A percentile compares a stretch with the other conserved stretches of the same genome.
Conservation (phyloP, 495 filamentous ascomycete species). For the Talaromyces proteolyticus region DNA sequence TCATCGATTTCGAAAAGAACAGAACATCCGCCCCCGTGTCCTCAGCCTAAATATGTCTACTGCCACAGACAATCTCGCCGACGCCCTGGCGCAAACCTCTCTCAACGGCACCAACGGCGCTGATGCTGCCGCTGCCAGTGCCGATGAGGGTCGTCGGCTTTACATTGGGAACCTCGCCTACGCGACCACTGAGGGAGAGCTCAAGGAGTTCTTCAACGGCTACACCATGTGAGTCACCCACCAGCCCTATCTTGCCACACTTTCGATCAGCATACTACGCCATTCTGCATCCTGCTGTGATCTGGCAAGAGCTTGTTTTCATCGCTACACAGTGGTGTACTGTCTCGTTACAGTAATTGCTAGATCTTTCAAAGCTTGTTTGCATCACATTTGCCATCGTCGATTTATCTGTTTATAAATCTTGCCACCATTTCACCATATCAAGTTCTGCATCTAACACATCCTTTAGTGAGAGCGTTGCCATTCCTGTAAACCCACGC, state of each 20-base stretch:
- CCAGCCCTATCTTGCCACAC: no score
- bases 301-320: no score
- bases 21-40: slow-evolving; percentile 22
- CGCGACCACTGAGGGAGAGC: slow-evolving; percentile 98
- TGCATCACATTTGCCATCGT: not conserved
- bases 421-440: not conserved
- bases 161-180: slow-evolving; percentile 99
- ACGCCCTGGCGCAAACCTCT: slow-evolving; percentile 38
- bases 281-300: not conserved
- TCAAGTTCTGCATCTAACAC: slow-evolving; percentile 15
- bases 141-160: slow-evolving; percentile 95
- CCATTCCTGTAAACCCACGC: slow-evolving; percentile 98
- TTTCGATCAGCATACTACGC: no score
- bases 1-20: slow-evolving; percentile 7
- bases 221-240: slow-evolving; percentile 99
- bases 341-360: no score
- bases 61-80: slow-evolving; percentile 48
- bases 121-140: slow-evolving; percentile 90
- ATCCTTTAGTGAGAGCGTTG: slow-evolving; percentile 80
- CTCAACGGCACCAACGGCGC: slow-evolving; percentile 69
- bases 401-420: not conserved
- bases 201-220: slow-evolving; percentile 97
- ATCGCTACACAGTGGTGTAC: no score
- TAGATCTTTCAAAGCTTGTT: no score
- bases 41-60: slow-evolving; percentile 51